Conservation (phyloP, 2,329 filamentous ascomycete genomes). For the Epichloe festucae region DNA sequence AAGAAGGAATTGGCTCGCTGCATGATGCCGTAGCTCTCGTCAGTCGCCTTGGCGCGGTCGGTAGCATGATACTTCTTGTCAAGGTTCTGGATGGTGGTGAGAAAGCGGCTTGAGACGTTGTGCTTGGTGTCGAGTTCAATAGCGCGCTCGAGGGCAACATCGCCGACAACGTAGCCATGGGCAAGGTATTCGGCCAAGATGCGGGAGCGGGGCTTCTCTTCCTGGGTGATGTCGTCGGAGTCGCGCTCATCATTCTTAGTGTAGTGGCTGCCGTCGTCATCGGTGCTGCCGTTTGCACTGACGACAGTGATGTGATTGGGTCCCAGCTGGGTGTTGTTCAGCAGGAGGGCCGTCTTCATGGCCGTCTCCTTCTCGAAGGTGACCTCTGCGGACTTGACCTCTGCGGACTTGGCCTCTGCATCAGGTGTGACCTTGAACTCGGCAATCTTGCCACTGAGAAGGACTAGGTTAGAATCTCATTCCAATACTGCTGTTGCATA, state of each 20-base stretch:
- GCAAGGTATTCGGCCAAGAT: constrained; percentile 95
- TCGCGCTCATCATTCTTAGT: constrained; percentile 43
- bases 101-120: constrained; percentile 71
- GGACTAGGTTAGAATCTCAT: not conserved
- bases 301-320: constrained; percentile 69
- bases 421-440: constrained; percentile 60
- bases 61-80: constrained; percentile 79
- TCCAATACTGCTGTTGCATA: not conserved
- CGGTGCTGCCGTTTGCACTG: constrained; percentile 50
- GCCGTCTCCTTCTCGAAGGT: constrained; percentile 95
- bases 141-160: constrained; percentile 63
- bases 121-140: constrained; percentile 85
- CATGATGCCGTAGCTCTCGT: constrained; percentile 72
- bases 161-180: constrained; percentile 77
- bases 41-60: constrained; percentile 72
- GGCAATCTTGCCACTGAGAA: constrained; percentile 76
- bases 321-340: constrained; percentile 93
- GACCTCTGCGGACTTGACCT: constrained; percentile 84
- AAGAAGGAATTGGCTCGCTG: constrained; percentile 54
- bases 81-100: constrained; percentile 59
- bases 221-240: constrained; percentile 67
- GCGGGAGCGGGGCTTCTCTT: constrained; percentile 90
- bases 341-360: constrained; percentile 88
- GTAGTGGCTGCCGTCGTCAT: constrained; percentile 45
- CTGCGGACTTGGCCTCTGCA: constrained; percentile 65